Conservation (phyloP, 495 filamentous ascomycete genomes). For the Pseudomonodictys pantanalensis region DNA sequence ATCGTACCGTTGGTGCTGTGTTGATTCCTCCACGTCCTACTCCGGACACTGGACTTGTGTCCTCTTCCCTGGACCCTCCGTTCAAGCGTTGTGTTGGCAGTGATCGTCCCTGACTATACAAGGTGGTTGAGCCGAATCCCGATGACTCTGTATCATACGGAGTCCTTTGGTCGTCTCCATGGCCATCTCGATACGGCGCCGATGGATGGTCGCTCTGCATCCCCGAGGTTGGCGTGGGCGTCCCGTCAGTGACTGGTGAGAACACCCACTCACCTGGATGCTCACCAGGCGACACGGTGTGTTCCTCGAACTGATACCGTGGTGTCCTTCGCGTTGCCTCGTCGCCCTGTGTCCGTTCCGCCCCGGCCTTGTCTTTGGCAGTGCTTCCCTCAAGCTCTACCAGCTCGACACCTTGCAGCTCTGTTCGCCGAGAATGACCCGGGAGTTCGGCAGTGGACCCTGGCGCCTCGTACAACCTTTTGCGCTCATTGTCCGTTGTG, state of each 20-base stretch:
- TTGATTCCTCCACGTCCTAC: too few species aligned
- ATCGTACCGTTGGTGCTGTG: too few species aligned
- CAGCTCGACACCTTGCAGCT: constrained; percentile 12
- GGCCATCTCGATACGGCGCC: too few species aligned
- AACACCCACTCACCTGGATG: background rate
- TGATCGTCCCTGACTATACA: too few species aligned
- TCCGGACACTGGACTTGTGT: too few species aligned
- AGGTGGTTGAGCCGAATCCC: too few species aligned
- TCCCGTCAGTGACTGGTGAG: background rate
- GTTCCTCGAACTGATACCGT: constrained; percentile 11
- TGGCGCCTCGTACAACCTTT: background rate
- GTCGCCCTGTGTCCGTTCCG: background rate
- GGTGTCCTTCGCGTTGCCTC: background rate
- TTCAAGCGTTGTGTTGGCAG: too few species aligned
- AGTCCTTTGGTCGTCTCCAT: too few species aligned
- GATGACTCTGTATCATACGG: too few species aligned
- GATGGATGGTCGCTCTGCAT: too few species aligned
- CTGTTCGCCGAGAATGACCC: background rate
- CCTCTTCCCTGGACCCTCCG: too few species aligned
- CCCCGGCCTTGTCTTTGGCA: background rate
- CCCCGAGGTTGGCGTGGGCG: background rate
- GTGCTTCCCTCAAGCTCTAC: constrained; percentile 19
- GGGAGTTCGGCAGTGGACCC: constrained; percentile 3
- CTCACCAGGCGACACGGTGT: background rate
- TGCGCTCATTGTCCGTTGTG: constrained; percentile 1